These are phyloP conservation scores for Brassica rapa DNA, from an alignment of 345 rosid species.

Conservation along the genomic window DNA sequence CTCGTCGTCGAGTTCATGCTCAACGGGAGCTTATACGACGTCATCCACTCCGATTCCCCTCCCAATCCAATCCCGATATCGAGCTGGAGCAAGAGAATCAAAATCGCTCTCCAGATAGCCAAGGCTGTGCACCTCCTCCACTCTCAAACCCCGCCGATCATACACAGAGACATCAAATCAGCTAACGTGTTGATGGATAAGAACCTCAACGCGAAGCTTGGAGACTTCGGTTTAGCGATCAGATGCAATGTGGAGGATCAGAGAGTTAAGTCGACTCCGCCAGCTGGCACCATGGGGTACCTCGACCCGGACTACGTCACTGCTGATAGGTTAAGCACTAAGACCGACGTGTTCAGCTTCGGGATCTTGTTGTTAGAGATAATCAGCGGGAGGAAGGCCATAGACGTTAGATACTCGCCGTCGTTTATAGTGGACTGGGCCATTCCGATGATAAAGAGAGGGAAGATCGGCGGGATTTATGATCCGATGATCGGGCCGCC, in stretches of 20 bases:
- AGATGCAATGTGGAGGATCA: constrained; percentile 80
- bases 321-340: constrained; percentile 91
- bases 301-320: constrained; percentile 96
- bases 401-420: constrained; percentile 87
- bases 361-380: constrained; percentile 96
- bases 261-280: constrained; percentile 84
- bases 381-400: constrained; percentile 92
- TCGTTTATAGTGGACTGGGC: constrained; percentile 97
- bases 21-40: constrained; percentile 89
- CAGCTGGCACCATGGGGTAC: constrained; percentile 97
- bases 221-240: constrained; percentile 92
- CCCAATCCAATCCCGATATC: constrained; percentile 26
- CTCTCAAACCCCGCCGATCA: constrained; percentile 71
- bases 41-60: constrained; percentile 64
- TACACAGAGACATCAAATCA: constrained; percentile 96
- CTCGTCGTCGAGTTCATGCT: constrained; percentile 91
- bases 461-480: constrained; percentile 71
- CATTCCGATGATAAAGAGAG: constrained; percentile 80
- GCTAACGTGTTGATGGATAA: constrained; percentile 94
- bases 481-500: constrained; percentile 75
- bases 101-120: constrained; percentile 81
- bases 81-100: constrained; percentile 80
- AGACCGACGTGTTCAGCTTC: constrained; percentile 94
- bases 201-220: constrained; percentile 83
- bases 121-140: constrained; percentile 79